Evolutionary conservation across 78 protist species (phyloP).

Genomic region (Dictyostelium purpureum): DNA sequence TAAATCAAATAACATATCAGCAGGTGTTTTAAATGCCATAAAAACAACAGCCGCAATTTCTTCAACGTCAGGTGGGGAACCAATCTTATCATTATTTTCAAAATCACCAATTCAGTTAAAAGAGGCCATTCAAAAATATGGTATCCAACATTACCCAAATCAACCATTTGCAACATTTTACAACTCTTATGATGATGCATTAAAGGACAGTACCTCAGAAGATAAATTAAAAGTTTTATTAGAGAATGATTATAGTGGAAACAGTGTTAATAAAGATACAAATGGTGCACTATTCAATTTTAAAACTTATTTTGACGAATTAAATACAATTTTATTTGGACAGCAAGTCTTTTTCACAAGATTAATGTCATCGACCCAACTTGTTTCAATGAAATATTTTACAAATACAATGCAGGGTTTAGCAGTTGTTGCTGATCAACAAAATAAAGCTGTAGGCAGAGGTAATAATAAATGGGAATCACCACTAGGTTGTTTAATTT

Average conservation of each 20-base stretch:
- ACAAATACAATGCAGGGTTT: constrained; percentile 44
- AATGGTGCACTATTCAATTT: background rate
- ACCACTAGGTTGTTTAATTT: constrained; percentile 50
- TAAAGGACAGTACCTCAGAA: background rate
- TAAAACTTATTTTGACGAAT: background rate
- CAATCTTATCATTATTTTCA: background rate
- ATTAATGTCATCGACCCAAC: constrained; percentile 34
- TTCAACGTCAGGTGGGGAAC: background rate
- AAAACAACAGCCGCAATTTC: background rate
- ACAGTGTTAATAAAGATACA: background rate
- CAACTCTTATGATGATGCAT: background rate
- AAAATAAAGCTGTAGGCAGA: constrained; percentile 43
- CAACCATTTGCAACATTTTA: background rate
- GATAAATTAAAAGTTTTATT: constrained; percentile 3
- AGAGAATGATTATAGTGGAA: background rate
- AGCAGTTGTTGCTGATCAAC: constrained; percentile 19
- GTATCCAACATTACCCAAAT: background rate
- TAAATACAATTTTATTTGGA: constrained; percentile 33
- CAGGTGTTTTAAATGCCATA: background rate
- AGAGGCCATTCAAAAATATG: background rate
- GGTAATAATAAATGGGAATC: constrained; percentile 61
- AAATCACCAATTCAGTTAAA: background rate
- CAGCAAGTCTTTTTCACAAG: background rate
- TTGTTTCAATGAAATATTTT: constrained; percentile 8
- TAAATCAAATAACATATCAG: no score